These are phyloP conservation scores for Backusella mclennaniae DNA, from an alignment of 192 early-diverging fungal species.

Conservation along the genomic window DNA sequence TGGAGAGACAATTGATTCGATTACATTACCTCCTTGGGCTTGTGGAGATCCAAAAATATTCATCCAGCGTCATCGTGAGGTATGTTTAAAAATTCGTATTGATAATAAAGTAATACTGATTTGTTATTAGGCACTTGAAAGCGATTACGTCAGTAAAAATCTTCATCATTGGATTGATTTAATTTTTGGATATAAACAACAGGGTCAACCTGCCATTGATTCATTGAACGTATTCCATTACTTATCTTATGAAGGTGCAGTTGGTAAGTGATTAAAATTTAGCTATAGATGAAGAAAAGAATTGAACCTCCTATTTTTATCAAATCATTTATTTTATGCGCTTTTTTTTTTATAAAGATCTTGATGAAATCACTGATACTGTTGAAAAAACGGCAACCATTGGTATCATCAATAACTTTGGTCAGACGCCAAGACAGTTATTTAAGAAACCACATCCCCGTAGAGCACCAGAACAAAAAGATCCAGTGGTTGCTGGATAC, in stretches of 20 bases:
- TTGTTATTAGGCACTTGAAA: conserved; percentile 58
- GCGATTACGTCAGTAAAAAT: conserved; percentile 86
- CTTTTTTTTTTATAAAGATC: conserved; percentile 41
- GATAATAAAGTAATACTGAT: not conserved
- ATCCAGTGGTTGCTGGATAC: conserved; percentile 37
- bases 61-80: conserved; percentile 75
- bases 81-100: not conserved
- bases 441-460: conserved; percentile 84
- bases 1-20: conserved; percentile 66
- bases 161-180: conserved; percentile 95
- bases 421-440: conserved; percentile 90
- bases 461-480: conserved; percentile 38
- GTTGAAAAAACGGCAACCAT: conserved; percentile 86
- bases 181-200: conserved; percentile 94
- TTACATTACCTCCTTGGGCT: conserved; percentile 87
- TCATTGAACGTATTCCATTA: conserved; percentile 95
- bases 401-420: conserved; percentile 96
- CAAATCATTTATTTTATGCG: not conserved
- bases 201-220: conserved; percentile 78
- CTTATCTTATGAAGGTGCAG: conserved; percentile 94
- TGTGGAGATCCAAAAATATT: conserved; percentile 67
- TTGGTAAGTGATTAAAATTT: conserved; percentile 38
- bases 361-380: conserved; percentile 85
- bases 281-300: not conserved
- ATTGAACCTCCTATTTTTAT: not conserved